These are phyloP conservation scores for Hortiboletus campestris DNA, from an alignment of 768 basidiomycete species.

Conservation along the genomic window DNA sequence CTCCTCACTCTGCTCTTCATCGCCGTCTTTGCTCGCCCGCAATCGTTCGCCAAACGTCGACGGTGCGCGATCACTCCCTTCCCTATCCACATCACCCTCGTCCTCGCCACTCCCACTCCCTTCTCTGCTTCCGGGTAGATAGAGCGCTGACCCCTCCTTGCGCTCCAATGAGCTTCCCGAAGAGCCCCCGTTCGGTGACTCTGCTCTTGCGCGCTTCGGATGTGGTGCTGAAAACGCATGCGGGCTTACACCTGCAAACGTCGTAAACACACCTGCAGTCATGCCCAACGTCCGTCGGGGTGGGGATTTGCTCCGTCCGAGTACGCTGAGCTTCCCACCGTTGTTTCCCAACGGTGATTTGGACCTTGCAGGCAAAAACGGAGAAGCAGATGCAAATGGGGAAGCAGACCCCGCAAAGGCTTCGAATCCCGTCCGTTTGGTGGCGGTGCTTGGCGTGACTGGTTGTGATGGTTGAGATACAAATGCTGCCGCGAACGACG, in stretches of 20 bases:
- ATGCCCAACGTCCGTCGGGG: conserved; percentile 41
- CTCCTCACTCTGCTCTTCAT: conserved; percentile 48
- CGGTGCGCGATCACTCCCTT: conserved; percentile 32
- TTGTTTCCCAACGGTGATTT: conserved; percentile 49
- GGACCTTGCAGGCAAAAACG: conserved; percentile 35
- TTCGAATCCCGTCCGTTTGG: conserved; percentile 56
- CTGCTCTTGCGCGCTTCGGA: conserved; percentile 55
- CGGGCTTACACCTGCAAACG: conserved; percentile 50
- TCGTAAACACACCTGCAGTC: conserved; percentile 55
- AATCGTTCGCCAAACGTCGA: conserved; percentile 63
- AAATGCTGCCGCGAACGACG: conserved; percentile 21
- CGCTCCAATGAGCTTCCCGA: conserved; percentile 47
- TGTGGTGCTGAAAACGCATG: conserved; percentile 43
- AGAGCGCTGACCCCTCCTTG: conserved; percentile 22
- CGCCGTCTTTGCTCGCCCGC: conserved; percentile 59
- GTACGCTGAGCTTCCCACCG: conserved; percentile 20
- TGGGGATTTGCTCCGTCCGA: conserved; percentile 55
- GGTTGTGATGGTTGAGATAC: conserved; percentile 17
- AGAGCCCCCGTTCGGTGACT: conserved; percentile 44
- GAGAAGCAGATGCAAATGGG: conserved; percentile 44
- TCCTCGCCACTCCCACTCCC: conserved; percentile 41
- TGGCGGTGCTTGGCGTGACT: conserved; percentile 34
- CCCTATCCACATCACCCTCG: conserved; percentile 38
- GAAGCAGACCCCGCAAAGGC: conserved; percentile 53
- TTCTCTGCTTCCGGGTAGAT: conserved; percentile 38